Evolutionary conservation across 257 asterid genomes (phyloP).

Genomic region (Penstemon davidsonii): DNA sequence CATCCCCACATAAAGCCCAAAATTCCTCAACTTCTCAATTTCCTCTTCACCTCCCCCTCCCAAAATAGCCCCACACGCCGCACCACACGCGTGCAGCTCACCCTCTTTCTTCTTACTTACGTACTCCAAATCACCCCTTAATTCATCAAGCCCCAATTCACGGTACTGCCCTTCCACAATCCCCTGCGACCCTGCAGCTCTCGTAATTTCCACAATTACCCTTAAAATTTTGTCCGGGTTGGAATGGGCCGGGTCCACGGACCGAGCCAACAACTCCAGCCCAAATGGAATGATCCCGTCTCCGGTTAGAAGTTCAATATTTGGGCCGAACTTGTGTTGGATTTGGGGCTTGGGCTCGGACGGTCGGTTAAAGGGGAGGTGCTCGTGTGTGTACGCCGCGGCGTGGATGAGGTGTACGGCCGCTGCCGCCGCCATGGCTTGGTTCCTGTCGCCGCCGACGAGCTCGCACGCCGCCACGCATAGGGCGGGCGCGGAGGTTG

Average conservation of each 20-base stretch:
- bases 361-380: constrained; percentile 47
- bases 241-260: constrained; percentile 29
- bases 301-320: constrained; percentile 61
- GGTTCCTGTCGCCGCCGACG: constrained; percentile 52
- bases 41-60: constrained; percentile 69
- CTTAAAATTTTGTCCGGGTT: constrained; percentile 42
- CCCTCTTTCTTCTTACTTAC: constrained; percentile 59
- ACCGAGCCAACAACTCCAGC: constrained; percentile 51
- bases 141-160: constrained; percentile 20
- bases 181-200: constrained; percentile 57
- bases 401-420: constrained; percentile 73
- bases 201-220: constrained; percentile 51
- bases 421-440: constrained; percentile 61
- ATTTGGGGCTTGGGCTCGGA: constrained; percentile 25
- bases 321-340: constrained; percentile 46
- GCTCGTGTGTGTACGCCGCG: constrained; percentile 50
- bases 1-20: constrained; percentile 57
- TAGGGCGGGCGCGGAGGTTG: constrained; percentile 57
- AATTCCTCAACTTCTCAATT: constrained; percentile 49
- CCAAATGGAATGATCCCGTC: constrained; percentile 64
- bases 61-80: constrained; percentile 77
- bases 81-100: constrained; percentile 60
- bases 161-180: constrained; percentile 45
- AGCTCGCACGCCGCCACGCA: constrained; percentile 84
- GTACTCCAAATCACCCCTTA: constrained; percentile 26